These are phyloP conservation scores for Streptanthus diversifolius DNA, from an alignment of 345 rosid species.

Conservation along the genomic window DNA sequence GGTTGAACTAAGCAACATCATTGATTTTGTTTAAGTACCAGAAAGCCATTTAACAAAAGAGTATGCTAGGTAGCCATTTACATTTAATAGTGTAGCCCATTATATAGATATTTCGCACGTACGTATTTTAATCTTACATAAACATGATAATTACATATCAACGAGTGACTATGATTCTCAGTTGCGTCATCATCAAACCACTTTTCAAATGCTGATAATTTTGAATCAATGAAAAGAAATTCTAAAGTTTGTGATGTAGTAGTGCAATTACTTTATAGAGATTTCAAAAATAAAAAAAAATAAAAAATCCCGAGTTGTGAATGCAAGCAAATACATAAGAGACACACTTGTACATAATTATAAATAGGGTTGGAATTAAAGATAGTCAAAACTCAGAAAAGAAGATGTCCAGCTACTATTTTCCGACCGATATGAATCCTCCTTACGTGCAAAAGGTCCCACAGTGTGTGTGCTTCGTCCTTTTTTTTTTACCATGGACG, in stretches of 20 bases:
- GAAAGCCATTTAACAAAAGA: background rate
- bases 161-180: background rate
- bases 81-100: background rate
- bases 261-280: background rate
- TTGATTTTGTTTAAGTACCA: background rate
- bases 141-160: background rate
- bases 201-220: background rate
- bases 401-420: background rate
- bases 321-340: background rate
- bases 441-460: constrained; percentile 11
- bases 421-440: constrained; percentile 9
- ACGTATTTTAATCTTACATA: background rate
- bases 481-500: constrained; percentile 2
- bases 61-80: background rate
- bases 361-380: background rate
- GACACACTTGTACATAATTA: constrained; percentile 1
- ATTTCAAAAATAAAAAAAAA: background rate
- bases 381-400: background rate
- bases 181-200: background rate
- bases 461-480: background rate
- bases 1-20: background rate
- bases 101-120: background rate
- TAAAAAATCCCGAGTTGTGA: background rate
- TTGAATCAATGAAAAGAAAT: background rate
- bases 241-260: background rate